Conservation (phyloP, 2,329 filamentous ascomycete species). For the Beauveria scarabaeidicola region DNA sequence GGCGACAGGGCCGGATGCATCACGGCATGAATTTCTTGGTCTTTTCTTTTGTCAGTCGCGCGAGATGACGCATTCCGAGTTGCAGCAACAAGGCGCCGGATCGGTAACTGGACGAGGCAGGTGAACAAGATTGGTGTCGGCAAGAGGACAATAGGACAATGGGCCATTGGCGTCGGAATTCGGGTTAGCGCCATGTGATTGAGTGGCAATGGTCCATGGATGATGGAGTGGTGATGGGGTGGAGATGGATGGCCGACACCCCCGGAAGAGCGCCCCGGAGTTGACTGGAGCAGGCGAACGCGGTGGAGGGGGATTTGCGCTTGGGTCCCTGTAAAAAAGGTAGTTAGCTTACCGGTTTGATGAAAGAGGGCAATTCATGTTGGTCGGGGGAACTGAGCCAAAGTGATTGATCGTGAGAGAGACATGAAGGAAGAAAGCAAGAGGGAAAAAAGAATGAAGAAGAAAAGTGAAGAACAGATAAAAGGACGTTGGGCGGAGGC, state of each 20-base stretch:
- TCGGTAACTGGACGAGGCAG: background rate
- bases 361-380: too few relatives aligned
- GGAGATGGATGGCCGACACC: background rate
- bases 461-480: background rate
- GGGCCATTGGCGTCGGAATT: background rate
- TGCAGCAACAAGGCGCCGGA: background rate
- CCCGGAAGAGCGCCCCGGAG: constrained; percentile 7
- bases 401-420: background rate
- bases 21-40: background rate
- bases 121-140: background rate
- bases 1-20: background rate
- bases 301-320: background rate
- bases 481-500: background rate
- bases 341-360: background rate
- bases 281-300: background rate
- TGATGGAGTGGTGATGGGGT: background rate
- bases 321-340: background rate
- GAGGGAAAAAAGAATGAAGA: background rate
- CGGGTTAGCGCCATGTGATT: constrained; percentile 5
- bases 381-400: background rate
- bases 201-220: too few relatives aligned
- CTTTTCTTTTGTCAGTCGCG: background rate
- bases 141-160: constrained; percentile 1
- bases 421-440: background rate
- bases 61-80: background rate